Evolutionary conservation across 2,329 filamentous ascomycete species (phyloP).

Genomic region (Cercospora nicotianae): DNA sequence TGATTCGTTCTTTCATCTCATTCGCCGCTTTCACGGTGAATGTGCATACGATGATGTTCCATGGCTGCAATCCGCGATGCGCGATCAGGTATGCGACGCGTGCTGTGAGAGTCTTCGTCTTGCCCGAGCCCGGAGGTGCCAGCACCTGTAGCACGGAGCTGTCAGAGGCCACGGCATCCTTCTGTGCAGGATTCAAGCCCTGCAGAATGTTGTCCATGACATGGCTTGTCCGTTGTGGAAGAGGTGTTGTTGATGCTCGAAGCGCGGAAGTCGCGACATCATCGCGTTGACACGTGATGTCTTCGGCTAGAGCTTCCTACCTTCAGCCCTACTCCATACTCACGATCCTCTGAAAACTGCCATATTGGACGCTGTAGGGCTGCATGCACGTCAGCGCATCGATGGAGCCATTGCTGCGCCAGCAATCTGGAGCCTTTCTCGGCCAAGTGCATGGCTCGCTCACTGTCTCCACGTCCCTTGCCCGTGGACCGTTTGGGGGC

Average conservation of each 20-base stretch:
- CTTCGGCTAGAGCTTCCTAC: not conserved
- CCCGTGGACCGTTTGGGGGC: not conserved
- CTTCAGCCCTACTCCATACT: not conserved
- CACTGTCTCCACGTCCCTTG: not conserved
- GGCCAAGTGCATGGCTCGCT: not conserved
- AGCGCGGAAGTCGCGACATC: not conserved
- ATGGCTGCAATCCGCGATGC: slow-evolving; percentile 68
- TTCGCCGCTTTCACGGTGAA: slow-evolving; percentile 94
- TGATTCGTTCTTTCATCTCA: slow-evolving; percentile 90
- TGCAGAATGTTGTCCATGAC: slow-evolving; percentile 57
- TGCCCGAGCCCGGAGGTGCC: slow-evolving; percentile 70
- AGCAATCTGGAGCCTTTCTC: not conserved
- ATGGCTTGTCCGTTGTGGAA: slow-evolving; percentile 6
- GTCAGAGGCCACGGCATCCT: slow-evolving; percentile 62
- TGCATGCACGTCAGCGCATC: not conserved
- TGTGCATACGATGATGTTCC: slow-evolving; percentile 90
- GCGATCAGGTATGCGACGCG: slow-evolving; percentile 86
- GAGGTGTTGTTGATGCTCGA: not conserved
- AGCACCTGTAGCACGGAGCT: slow-evolving; percentile 62
- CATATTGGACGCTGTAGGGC: not conserved
- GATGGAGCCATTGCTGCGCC: not conserved
- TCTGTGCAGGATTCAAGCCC: slow-evolving; percentile 65
- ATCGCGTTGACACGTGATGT: not conserved
- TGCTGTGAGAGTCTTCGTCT: slow-evolving; percentile 92
- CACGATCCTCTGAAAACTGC: not conserved